Percentiles rank a stretch among this genome's conserved stretches.
Evolutionary conservation across 345 rosid genomes (phyloP).

Genomic region (Gossypium sturtianum): DNA sequence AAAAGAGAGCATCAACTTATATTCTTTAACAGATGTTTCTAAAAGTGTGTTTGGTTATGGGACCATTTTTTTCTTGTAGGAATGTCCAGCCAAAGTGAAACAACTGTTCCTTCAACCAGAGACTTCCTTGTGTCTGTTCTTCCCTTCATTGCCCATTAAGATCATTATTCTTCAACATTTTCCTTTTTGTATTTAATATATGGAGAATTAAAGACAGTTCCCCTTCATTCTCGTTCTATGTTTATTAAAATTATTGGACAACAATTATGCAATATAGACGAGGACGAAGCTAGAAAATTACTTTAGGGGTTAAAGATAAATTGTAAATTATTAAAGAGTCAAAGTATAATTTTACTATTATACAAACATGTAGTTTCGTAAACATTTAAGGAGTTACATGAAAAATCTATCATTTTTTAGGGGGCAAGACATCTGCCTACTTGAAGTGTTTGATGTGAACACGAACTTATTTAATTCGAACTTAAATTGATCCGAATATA

Average conservation of each 20-base stretch:
- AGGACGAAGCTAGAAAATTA: not conserved
- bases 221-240: not conserved
- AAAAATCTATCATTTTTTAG: too few relatives aligned
- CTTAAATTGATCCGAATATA: too few relatives aligned
- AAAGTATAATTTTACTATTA: too few relatives aligned
- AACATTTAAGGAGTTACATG: too few relatives aligned
- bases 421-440: too few relatives aligned
- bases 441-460: too few relatives aligned
- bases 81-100: slow-evolving; percentile 37
- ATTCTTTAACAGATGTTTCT: slow-evolving; percentile 20
- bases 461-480: too few relatives aligned
- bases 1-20: not conserved
- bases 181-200: not conserved
- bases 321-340: not conserved
- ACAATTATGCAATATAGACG: not conserved
- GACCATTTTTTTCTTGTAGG: slow-evolving; percentile 27
- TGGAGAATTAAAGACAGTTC: not conserved
- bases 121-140: slow-evolving; percentile 14
- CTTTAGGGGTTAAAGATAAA: not conserved
- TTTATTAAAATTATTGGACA: not conserved
- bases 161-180: not conserved
- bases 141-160: slow-evolving; percentile 18
- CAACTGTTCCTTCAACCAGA: slow-evolving; percentile 23
- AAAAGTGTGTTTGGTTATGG: slow-evolving; percentile 18
- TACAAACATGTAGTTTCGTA: too few relatives aligned